Evolutionary conservation across 345 rosid genomes (phyloP), one percentile per base, ranked within the genome.

Genomic region (Aquilaria malaccensis): DNA sequence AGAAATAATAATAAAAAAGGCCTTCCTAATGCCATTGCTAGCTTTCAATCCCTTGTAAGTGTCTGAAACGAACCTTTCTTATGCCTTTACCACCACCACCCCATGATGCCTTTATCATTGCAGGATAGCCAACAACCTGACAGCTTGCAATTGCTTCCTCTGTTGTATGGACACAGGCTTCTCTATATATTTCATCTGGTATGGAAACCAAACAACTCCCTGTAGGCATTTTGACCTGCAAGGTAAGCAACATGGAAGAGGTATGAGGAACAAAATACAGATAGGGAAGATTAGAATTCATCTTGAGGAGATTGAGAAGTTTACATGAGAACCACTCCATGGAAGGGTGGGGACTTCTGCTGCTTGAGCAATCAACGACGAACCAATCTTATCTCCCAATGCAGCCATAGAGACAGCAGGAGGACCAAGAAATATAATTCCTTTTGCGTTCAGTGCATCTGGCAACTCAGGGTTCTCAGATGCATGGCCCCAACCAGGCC

Each of bases 401-500:
- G 99, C 99, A 55, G 83, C 87, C 99, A 95, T 95, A 29, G 99
- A 95, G 33, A 79, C 33, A 52, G 89, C 76, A 10, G 96, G 95
- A 30, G 99, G 97, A 32, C 99, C 99, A 64, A 95, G 99, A 83
- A 95, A 95, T 69, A 85, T 59, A 11, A 95, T 81, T 70, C 96
- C 99, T 70, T 85, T 95, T 29, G 82, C 91, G 76, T 46, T 60
- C 65, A 95, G 67, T 15, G 96, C 97, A 73, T 95, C 97, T 5
- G 97, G 97, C 49, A 95, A 80, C 74, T 91, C 99, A 46, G 99
- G 99, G 72, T 83, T 95, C 79, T 91, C 99, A 10, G 99, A 95
- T 51, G 99, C 99, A 81, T 95, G 99, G 53, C 97, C 99, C 97
- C 99, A 95, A 60, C 99, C 99, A 76, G 99, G 99, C 99, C 99